These are phyloP conservation scores for Paraglomus occultum DNA, from an alignment of 192 early-diverging fungal species.

Conservation along the genomic window DNA sequence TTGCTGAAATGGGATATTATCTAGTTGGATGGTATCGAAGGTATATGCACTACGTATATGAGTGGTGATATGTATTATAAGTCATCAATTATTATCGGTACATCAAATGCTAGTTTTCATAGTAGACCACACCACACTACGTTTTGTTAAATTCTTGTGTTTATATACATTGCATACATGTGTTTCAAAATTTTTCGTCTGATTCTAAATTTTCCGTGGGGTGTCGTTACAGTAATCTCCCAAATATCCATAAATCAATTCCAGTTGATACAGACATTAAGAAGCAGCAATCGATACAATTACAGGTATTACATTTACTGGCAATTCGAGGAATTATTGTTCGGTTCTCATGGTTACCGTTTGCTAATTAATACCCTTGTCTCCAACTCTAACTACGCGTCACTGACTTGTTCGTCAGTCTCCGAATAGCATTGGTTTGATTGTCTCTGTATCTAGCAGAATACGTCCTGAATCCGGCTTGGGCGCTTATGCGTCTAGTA, in stretches of 20 bases:
- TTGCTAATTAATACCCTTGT: too few relatives aligned
- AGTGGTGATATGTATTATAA: too few relatives aligned
- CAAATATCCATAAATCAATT: conserved; percentile 7
- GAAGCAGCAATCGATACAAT: conserved; percentile 12
- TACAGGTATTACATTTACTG: not conserved
- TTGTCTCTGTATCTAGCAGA: conserved; percentile 11
- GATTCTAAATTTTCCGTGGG: not conserved
- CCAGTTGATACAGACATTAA: conserved; percentile 16
- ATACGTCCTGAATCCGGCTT: conserved; percentile 5
- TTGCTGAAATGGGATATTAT: not conserved
- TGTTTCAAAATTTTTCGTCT: not conserved
- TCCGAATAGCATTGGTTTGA: conserved; percentile 19
- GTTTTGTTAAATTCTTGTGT: too few relatives aligned
- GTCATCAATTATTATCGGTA: too few relatives aligned
- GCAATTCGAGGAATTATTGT: too few relatives aligned
- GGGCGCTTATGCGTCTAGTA: too few relatives aligned
- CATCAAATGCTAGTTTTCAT: too few relatives aligned
- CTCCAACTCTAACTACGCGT: too few relatives aligned
- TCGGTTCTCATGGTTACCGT: too few relatives aligned
- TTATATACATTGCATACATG: too few relatives aligned
- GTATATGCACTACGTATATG: not conserved
- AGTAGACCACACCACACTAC: too few relatives aligned
- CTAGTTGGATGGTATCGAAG: conserved; percentile 33
- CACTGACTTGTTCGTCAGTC: not conserved
- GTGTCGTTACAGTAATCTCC: conserved; percentile 10